Conservation (phyloP, 208 protist species). For the Leishmania mexicana region DNA sequence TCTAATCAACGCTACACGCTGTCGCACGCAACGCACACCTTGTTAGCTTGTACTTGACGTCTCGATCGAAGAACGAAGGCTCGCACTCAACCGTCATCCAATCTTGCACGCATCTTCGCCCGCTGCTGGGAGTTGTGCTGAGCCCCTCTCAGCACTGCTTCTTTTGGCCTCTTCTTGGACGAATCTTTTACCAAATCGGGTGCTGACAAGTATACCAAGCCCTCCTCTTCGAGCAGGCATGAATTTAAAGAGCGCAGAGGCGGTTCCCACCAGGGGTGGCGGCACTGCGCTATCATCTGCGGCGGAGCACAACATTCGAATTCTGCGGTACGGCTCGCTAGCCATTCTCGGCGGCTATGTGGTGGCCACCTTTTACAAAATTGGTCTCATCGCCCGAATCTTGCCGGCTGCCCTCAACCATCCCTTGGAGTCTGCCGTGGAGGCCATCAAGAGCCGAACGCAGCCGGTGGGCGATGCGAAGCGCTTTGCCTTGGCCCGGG, state of each 20-base stretch:
- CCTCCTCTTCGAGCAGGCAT: not conserved
- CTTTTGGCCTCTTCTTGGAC: not conserved
- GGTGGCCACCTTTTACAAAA: constrained; percentile 56
- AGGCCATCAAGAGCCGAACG: constrained; percentile 58
- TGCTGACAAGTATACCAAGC: no score
- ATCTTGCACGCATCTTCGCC: not conserved
- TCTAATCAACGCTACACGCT: not conserved
- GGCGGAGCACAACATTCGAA: constrained; percentile 1
- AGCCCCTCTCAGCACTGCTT: not conserved
- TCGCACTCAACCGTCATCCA: not conserved
- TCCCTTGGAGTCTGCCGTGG: constrained; percentile 47
- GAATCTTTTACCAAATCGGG: not conserved
- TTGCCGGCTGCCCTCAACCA: constrained; percentile 32
- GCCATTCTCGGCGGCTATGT: constrained; percentile 63
- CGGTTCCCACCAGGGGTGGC: not conserved
- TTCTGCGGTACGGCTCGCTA: constrained; percentile 53
- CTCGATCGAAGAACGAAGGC: not conserved
- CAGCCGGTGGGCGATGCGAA: constrained; percentile 56
- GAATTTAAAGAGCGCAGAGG: not conserved
- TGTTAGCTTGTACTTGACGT: not conserved
- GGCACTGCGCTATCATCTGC: not conserved
- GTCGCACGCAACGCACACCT: not conserved
- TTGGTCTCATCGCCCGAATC: constrained; percentile 45
- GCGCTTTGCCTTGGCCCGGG: constrained; percentile 46
- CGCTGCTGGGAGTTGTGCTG: not conserved